Conservation (phyloP, 495 filamentous ascomycete genomes). For the Pseudevernia furfuracea region DNA sequence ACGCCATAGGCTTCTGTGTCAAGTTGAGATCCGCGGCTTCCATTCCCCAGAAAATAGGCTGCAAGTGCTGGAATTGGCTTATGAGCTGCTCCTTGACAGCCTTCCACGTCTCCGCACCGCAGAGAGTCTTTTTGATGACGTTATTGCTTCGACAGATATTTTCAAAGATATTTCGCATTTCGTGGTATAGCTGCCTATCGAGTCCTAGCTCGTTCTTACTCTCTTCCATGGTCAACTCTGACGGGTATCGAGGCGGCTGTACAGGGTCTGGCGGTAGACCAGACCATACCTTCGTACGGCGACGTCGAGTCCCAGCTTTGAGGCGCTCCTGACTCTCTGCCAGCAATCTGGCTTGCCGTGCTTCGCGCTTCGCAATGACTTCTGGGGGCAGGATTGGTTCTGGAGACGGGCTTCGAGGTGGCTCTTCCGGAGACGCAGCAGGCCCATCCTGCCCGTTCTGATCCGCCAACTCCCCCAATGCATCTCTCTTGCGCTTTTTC, state of each 20-base stretch:
- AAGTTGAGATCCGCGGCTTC: slow-evolving; percentile 41
- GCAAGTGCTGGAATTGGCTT: slow-evolving; percentile 56
- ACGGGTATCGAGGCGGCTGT: slow-evolving; percentile 67
- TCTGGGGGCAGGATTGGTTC: slow-evolving; percentile 44
- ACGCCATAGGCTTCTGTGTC: slow-evolving; percentile 51
- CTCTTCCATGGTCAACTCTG: slow-evolving; percentile 75
- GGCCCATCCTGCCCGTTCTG: slow-evolving; percentile 32
- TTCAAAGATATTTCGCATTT: slow-evolving; percentile 60
- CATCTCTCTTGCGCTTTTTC: slow-evolving; percentile 35
- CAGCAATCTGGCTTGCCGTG: slow-evolving; percentile 50
- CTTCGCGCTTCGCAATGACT: slow-evolving; percentile 47
- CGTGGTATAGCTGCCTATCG: slow-evolving; percentile 53
- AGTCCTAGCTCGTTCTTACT: slow-evolving; percentile 62
- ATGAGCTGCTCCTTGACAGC: slow-evolving; percentile 61
- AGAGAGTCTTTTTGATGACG: slow-evolving; percentile 66
- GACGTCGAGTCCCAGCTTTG: slow-evolving; percentile 59
- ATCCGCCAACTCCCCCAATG: slow-evolving; percentile 39
- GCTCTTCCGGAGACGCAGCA: slow-evolving; percentile 19
- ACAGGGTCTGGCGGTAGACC: slow-evolving; percentile 68
- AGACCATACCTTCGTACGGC: slow-evolving; percentile 62
- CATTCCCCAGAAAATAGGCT: slow-evolving; percentile 50
- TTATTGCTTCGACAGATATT: slow-evolving; percentile 56
- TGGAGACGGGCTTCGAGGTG: slow-evolving; percentile 4
- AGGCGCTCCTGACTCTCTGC: slow-evolving; percentile 57
- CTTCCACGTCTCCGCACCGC: slow-evolving; percentile 66